Conservation (phyloP, 257 asterid species). For the Solanum pinnatisectum region DNA sequence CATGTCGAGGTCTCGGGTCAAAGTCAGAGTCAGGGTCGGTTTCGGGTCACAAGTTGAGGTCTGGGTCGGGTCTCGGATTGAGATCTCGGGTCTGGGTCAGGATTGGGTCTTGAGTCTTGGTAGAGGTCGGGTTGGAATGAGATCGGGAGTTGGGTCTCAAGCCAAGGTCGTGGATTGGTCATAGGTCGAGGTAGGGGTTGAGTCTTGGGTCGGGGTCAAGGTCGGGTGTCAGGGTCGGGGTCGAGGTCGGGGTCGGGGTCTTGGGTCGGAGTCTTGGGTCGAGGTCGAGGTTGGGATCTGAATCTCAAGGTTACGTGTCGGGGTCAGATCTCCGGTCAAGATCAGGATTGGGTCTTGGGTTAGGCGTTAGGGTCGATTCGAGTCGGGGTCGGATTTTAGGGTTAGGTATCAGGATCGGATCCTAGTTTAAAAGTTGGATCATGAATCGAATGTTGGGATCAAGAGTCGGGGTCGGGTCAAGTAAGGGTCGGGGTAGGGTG, state of each 20-base stretch:
- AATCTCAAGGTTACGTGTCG: no score
- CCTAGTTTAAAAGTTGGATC: no score
- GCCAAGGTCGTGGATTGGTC: not conserved
- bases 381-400: no score
- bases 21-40: not conserved
- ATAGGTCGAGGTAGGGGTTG: not conserved
- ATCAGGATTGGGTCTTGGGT: no score
- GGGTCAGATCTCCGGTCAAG: no score
- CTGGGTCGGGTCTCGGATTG: not conserved
- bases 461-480: no score
- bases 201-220: not conserved
- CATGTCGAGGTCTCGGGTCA: not conserved
- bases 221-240: not conserved
- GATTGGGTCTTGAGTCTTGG: not conserved
- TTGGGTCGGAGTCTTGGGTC: not conserved
- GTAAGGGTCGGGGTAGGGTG: no score
- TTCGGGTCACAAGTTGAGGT: not conserved
- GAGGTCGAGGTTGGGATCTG: not conserved
- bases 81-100: not conserved
- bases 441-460: no score
- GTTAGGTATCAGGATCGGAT: no score
- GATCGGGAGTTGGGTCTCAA: not conserved
- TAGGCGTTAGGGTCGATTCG: no score
- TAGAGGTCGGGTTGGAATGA: not conserved
- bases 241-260: no score